Percentiles rank a stretch among this genome's conserved stretches.
Evolutionary conservation across 257 asterid species (phyloP).

Genomic region (Rehmannia glutinosa): DNA sequence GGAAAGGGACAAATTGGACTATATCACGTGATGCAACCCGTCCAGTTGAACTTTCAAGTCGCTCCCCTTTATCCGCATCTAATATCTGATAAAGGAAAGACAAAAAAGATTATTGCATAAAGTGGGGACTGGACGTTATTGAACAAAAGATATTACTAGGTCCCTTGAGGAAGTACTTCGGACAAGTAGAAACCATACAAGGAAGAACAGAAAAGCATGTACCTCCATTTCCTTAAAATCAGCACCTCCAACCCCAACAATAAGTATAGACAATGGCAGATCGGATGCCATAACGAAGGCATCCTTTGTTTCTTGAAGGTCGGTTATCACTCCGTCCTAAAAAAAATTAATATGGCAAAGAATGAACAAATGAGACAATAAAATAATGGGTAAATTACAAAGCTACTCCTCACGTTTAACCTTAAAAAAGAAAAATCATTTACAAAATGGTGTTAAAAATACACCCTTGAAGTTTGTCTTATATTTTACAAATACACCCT

Average conservation of each 20-base stretch:
- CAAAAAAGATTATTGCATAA: slow-evolving; percentile 1
- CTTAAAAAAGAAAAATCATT: too few relatives aligned
- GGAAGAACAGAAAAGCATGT: slow-evolving; percentile 15
- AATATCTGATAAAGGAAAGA: slow-evolving; percentile 47
- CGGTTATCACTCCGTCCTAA: slow-evolving; percentile 98
- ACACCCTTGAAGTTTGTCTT: too few relatives aligned
- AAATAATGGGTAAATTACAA: not conserved
- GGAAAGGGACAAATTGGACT: slow-evolving; percentile 92
- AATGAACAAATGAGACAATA: slow-evolving; percentile 3
- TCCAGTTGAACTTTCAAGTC: slow-evolving; percentile 84
- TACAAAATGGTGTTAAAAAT: too few relatives aligned
- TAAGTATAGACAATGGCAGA: slow-evolving; percentile 89
- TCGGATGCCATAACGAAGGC: slow-evolving; percentile 93
- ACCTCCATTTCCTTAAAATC: slow-evolving; percentile 99
- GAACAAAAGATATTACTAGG: not conserved
- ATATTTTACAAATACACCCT: too few relatives aligned
- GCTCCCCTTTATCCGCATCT: slow-evolving; percentile 92
- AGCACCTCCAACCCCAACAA: slow-evolving; percentile 99
- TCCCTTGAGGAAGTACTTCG: not conserved
- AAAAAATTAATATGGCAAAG: not conserved
- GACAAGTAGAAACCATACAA: slow-evolving; percentile 1
- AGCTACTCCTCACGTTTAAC: not conserved
- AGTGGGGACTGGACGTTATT: not conserved
- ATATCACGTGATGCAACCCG: slow-evolving; percentile 94
- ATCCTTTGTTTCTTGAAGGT: slow-evolving; percentile 96